Conservation (phyloP, 2,329 filamentous ascomycete genomes). For the Zymoseptoria brevis region DNA sequence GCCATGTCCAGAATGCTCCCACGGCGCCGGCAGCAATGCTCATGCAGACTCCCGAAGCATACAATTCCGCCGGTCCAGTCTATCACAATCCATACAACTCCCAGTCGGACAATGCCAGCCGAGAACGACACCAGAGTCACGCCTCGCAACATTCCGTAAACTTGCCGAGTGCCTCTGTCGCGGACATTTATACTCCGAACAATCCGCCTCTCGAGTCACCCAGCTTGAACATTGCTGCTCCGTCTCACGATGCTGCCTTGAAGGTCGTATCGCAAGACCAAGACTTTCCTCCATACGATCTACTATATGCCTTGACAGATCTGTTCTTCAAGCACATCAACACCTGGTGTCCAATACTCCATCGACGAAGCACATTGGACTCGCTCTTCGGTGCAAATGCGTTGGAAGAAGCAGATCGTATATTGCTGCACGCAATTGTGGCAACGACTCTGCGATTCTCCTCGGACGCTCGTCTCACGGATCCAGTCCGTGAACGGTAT, state of each 20-base stretch:
- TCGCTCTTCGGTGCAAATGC: slow-evolving; percentile 69
- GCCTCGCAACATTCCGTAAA: slow-evolving; percentile 15
- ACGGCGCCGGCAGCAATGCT: slow-evolving; percentile 39
- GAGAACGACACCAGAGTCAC: slow-evolving; percentile 18
- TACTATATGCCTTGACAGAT: slow-evolving; percentile 53
- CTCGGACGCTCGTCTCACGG: slow-evolving; percentile 63
- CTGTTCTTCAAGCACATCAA: slow-evolving; percentile 59
- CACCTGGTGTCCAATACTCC: slow-evolving; percentile 76
- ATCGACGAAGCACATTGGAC: slow-evolving; percentile 70
- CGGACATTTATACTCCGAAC: slow-evolving; percentile 25
- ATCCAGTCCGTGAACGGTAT: slow-evolving; percentile 65
- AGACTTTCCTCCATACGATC: slow-evolving; percentile 52
- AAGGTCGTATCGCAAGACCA: slow-evolving; percentile 9
- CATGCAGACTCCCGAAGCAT: slow-evolving; percentile 38
- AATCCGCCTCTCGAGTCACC: slow-evolving; percentile 50
- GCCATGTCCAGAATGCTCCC: slow-evolving; percentile 35
- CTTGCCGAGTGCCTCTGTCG: slow-evolving; percentile 7
- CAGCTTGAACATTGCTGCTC: slow-evolving; percentile 42
- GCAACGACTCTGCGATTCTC: slow-evolving; percentile 82
- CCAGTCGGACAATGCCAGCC: slow-evolving; percentile 9
- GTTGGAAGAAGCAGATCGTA: slow-evolving; percentile 71
- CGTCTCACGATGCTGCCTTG: slow-evolving; percentile 8
- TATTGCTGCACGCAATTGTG: slow-evolving; percentile 80
- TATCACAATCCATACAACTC: slow-evolving; percentile 16
- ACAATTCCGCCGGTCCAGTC: slow-evolving; percentile 23